Percentiles rank a stretch among this genome's conserved stretches.
Conservation (phyloP, 495 filamentous ascomycete genomes). For the Cercophora newfieldiana region DNA sequence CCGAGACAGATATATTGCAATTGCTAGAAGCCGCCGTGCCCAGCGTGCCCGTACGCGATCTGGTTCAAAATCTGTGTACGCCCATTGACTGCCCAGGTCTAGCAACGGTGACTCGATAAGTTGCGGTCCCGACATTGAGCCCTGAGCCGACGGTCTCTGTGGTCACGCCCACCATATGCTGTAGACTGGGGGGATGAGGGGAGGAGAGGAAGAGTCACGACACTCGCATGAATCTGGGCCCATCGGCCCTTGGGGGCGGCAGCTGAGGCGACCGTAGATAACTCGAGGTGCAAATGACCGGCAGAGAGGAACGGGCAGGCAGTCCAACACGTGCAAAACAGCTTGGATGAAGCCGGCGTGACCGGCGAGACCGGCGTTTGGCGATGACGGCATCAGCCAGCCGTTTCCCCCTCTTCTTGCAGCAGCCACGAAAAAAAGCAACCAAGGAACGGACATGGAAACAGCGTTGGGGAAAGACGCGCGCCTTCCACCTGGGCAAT, state of each 20-base stretch:
- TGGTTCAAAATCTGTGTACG: constrained; percentile 37
- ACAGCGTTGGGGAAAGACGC: too few species aligned
- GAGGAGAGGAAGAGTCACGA: background rate
- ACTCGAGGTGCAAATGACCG: too few species aligned
- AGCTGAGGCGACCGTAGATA: too few species aligned
- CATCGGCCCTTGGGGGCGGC: too few species aligned
- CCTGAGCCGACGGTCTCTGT: background rate
- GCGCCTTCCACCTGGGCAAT: background rate
- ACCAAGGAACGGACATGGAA: background rate
- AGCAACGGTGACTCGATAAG: too few species aligned
- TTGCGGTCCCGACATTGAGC: too few species aligned
- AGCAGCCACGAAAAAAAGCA: background rate
- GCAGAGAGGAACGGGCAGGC: background rate
- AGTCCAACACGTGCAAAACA: too few species aligned
- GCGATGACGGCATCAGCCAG: background rate
- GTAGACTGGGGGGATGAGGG: background rate
- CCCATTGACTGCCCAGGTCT: constrained; percentile 17
- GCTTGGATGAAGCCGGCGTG: background rate
- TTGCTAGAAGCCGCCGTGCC: constrained; percentile 33
- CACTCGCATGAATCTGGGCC: background rate
- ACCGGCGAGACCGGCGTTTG: background rate
- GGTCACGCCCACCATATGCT: background rate
- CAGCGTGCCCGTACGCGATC: constrained; percentile 31
- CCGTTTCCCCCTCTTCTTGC: background rate
- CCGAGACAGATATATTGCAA: constrained; percentile 26